phyloP scores from a whole-genome alignment of 805 yeast genomes.

The Wickerhamiella domercqiae region DNA sequence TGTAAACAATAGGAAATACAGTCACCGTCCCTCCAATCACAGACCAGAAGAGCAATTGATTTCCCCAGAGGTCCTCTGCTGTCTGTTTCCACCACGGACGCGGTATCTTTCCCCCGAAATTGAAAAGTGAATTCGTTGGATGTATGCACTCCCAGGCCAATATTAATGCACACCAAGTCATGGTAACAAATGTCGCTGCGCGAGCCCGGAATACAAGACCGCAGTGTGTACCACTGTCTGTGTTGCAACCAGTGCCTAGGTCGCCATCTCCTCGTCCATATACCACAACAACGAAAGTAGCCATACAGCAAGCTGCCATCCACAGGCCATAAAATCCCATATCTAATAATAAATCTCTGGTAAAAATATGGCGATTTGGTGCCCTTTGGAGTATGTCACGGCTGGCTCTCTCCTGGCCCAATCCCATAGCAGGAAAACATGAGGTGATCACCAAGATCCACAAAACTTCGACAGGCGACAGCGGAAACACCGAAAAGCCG shows the following conservation, averaged over 20 bases:
- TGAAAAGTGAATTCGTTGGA: constrained; percentile 51
- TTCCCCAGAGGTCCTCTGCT: constrained; percentile 50
- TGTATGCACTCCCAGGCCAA: constrained; percentile 79
- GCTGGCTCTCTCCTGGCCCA: constrained; percentile 51
- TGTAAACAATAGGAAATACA: constrained; percentile 69
- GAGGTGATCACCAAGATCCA: constrained; percentile 71
- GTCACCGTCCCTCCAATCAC: constrained; percentile 52
- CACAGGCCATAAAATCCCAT: constrained; percentile 58
- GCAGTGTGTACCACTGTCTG: constrained; percentile 34
- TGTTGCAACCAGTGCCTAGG: constrained; percentile 52
- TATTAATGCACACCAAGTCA: constrained; percentile 76
- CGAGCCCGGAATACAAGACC: constrained; percentile 55
- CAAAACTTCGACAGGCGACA: constrained; percentile 64
- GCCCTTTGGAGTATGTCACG: constrained; percentile 49
- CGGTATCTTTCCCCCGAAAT: constrained; percentile 51
- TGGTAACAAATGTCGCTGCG: constrained; percentile 59
- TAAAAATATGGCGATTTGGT: constrained; percentile 51
- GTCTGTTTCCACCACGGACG: constrained; percentile 41
- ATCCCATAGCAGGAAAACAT: constrained; percentile 74
- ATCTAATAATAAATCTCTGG: constrained; percentile 51
- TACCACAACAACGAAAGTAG: constrained; percentile 47
- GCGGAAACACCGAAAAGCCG: constrained; percentile 63
- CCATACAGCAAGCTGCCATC: constrained; percentile 58
- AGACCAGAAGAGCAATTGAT: constrained; percentile 72
- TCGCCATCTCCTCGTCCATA: constrained; percentile 49